Conservation (phyloP, 257 asterid species). For the Oldenlandia corymbosa region DNA sequence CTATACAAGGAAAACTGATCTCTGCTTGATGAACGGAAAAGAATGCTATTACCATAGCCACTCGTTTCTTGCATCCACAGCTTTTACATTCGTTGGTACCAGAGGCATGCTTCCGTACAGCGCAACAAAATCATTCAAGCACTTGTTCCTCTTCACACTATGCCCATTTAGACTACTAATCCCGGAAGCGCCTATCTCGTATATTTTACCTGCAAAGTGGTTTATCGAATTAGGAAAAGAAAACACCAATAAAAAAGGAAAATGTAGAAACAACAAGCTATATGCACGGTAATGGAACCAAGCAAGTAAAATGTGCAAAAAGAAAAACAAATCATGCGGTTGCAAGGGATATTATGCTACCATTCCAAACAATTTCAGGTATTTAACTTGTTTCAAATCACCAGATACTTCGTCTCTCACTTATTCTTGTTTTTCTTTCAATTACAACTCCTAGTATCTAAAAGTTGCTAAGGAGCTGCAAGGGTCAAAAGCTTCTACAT, state of each 20-base stretch:
- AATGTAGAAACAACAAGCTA: too few relatives aligned
- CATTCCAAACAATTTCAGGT: too few relatives aligned
- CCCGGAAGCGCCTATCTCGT: constrained; percentile 54
- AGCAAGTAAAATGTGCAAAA: not conserved
- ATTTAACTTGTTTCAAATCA: not conserved
- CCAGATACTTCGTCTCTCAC: not conserved
- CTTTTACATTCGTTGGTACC: constrained; percentile 42
- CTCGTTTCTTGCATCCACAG: constrained; percentile 38
- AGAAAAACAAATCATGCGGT: not conserved
- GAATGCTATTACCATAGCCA: constrained; percentile 50
- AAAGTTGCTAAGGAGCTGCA: not conserved
- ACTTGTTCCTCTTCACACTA: constrained; percentile 34
- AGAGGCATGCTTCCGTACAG: constrained; percentile 54
- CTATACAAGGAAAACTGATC: not conserved
- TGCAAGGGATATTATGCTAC: not conserved
- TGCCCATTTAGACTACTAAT: constrained; percentile 43
- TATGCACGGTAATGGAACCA: not conserved
- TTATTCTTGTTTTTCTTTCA: not conserved
- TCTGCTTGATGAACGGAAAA: not conserved
- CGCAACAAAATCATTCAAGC: constrained; percentile 43
- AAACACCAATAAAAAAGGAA: too few relatives aligned
- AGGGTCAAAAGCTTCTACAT: not conserved
- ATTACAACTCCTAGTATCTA: too few relatives aligned
- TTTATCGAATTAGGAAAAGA: not conserved
- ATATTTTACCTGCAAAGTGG: constrained; percentile 42